Conservation (phyloP, 352 stramenopile genomes). For the Phytophthora constricta region DNA sequence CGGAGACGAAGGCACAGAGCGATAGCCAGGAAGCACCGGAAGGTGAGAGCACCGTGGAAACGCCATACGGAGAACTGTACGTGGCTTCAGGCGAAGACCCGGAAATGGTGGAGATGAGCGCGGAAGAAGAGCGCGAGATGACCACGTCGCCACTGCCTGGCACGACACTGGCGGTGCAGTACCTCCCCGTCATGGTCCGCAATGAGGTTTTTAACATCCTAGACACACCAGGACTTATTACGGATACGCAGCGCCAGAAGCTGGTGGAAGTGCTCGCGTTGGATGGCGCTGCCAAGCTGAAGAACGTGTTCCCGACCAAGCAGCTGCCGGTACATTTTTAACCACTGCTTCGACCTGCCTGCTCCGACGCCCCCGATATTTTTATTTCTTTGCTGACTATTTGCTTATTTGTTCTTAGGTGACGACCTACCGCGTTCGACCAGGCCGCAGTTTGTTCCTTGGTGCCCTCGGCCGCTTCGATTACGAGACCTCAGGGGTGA, state of each 20-base stretch:
- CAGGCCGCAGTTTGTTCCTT: constrained; percentile 80
- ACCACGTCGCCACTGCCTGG: constrained; percentile 92
- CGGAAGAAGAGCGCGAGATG: constrained; percentile 74
- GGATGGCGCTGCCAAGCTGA: constrained; percentile 66
- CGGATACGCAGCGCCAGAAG: constrained; percentile 77
- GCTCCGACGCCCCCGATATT: not conserved
- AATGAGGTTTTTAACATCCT: constrained; percentile 87
- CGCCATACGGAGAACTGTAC: constrained; percentile 48
- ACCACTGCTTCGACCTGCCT: not conserved
- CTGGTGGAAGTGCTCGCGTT: constrained; percentile 81
- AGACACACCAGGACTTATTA: constrained; percentile 83
- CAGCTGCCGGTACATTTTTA: constrained; percentile 67
- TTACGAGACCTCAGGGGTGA: constrained; percentile 58
- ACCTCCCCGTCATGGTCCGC: constrained; percentile 77
- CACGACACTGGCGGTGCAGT: constrained; percentile 89
- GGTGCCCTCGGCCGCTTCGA: constrained; percentile 79
- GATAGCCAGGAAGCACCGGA: constrained; percentile 16
- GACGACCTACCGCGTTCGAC: constrained; percentile 71
- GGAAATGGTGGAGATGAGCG: constrained; percentile 72
- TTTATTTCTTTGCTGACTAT: not conserved
- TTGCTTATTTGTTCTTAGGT: constrained; percentile 40
- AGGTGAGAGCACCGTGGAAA: constrained; percentile 23
- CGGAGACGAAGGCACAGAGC: constrained; percentile 16
- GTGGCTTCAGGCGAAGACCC: constrained; percentile 63
- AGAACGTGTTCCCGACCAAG: constrained; percentile 82